Conservation (phyloP, 805 yeast species). For the Metschnikowia baotianmanensis region DNA sequence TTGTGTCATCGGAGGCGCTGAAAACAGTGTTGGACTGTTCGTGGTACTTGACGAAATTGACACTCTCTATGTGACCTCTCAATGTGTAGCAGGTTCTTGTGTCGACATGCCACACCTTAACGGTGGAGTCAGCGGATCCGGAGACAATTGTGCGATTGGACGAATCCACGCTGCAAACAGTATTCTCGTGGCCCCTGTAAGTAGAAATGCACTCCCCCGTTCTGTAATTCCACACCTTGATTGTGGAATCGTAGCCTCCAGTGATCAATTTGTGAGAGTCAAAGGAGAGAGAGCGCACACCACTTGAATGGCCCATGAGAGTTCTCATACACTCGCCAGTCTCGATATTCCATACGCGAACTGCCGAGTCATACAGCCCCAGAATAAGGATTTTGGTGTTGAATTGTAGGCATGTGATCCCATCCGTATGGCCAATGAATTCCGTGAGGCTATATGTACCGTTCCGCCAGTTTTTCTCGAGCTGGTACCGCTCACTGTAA, state of each 20-base stretch:
- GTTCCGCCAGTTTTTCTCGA: constrained; percentile 93
- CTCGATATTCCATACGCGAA: constrained; percentile 89
- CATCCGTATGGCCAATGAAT: constrained; percentile 82
- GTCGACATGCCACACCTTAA: constrained; percentile 96
- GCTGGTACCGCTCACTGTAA: constrained; percentile 83
- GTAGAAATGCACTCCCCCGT: constrained; percentile 95
- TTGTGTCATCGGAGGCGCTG: constrained; percentile 88
- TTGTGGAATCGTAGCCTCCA: constrained; percentile 87
- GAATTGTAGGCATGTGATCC: constrained; percentile 84
- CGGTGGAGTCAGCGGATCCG: constrained; percentile 89
- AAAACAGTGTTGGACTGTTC: constrained; percentile 73
- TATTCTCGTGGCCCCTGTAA: constrained; percentile 86
- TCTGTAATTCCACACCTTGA: constrained; percentile 93
- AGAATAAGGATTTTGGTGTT: constrained; percentile 75
- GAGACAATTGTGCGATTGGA: constrained; percentile 78
- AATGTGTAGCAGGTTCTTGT: constrained; percentile 88
- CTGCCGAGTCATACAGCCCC: constrained; percentile 88
- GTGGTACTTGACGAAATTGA: constrained; percentile 85
- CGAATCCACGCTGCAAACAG: constrained; percentile 83
- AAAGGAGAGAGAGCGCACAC: constrained; percentile 79
- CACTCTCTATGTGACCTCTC: constrained; percentile 92
- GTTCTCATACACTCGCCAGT: constrained; percentile 75
- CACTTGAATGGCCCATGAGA: constrained; percentile 85
- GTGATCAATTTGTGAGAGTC: constrained; percentile 88
- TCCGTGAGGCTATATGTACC: constrained; percentile 64